Evolutionary conservation across 371 early-diverging fungal species (phyloP).

Genomic region (Mortierella sp.): DNA sequence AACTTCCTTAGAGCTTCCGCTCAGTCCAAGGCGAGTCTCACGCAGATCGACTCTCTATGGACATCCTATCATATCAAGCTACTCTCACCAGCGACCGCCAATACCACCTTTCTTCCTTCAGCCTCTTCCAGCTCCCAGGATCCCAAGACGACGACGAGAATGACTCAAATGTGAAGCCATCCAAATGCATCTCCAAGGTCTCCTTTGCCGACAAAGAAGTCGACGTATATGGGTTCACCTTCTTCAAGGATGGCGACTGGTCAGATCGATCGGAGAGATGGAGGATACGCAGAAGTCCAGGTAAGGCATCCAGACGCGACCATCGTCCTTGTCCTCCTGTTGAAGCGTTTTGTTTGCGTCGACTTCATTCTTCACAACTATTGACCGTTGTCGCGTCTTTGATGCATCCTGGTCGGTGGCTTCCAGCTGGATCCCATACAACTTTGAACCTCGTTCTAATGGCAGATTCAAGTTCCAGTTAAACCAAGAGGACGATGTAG

Average conservation of each 20-base stretch:
- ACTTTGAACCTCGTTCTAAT: slow-evolving; percentile 47
- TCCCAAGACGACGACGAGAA: not conserved
- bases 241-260: slow-evolving; percentile 64
- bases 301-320: slow-evolving; percentile 58
- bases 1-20: slow-evolving; percentile 42
- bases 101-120: slow-evolving; percentile 11
- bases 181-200: too few relatives aligned
- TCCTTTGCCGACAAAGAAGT: too few relatives aligned
- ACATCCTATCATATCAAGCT: slow-evolving; percentile 49
- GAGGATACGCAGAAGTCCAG: slow-evolving; percentile 52
- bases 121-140: not conserved
- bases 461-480: slow-evolving; percentile 40
- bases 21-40: slow-evolving; percentile 41
- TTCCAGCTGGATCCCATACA: slow-evolving; percentile 53
- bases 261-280: slow-evolving; percentile 55
- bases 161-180: not conserved
- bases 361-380: slow-evolving; percentile 55
- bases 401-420: slow-evolving; percentile 48
- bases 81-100: slow-evolving; percentile 40
- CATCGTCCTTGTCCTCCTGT: slow-evolving; percentile 50
- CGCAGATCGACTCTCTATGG: slow-evolving; percentile 49
- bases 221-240: too few relatives aligned
- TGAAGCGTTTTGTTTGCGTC: slow-evolving; percentile 46
- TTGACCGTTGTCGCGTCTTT: slow-evolving; percentile 56
- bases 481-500: slow-evolving; percentile 16